These are phyloP conservation scores for Trametes maxima DNA, from an alignment of 768 basidiomycete species.

Conservation along the genomic window DNA sequence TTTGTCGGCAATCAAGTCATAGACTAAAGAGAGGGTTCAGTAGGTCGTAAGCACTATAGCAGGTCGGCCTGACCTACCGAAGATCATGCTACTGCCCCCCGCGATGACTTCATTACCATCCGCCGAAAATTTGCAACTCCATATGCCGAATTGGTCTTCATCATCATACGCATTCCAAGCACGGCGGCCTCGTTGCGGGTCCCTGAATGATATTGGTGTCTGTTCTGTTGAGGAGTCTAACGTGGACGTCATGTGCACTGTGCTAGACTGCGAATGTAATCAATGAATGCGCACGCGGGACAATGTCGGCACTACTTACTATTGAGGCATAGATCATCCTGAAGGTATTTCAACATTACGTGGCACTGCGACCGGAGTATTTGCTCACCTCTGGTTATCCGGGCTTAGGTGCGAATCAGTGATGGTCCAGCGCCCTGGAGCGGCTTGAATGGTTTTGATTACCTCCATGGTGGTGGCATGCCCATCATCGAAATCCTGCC, in stretches of 20 bases:
- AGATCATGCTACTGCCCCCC: constrained; percentile 82
- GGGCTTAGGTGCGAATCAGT: constrained; percentile 92
- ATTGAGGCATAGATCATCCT: constrained; percentile 95
- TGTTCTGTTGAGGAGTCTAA: constrained; percentile 62
- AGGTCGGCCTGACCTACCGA: constrained; percentile 45
- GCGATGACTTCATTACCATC: constrained; percentile 96
- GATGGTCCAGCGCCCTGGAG: constrained; percentile 86
- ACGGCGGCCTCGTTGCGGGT: constrained; percentile 23
- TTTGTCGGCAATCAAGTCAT: constrained; percentile 81
- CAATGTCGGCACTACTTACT: constrained; percentile 47
- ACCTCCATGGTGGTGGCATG: constrained; percentile 53
- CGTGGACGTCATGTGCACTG: constrained; percentile 75
- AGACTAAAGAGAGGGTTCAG: constrained; percentile 54
- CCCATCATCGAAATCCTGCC: constrained; percentile 35
- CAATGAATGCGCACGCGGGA: not conserved
- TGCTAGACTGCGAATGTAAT: constrained; percentile 55
- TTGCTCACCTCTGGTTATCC: constrained; percentile 75
- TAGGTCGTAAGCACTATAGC: not conserved
- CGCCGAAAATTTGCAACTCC: constrained; percentile 94
- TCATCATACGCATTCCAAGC: constrained; percentile 40
- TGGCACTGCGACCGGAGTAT: constrained; percentile 4
- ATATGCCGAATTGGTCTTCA: constrained; percentile 70
- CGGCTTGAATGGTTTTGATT: constrained; percentile 71
- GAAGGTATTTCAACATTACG: not conserved
- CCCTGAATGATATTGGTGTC: constrained; percentile 57